Conservation (phyloP, 2,329 filamentous ascomycete species). For the Botrytis galanthina region DNA sequence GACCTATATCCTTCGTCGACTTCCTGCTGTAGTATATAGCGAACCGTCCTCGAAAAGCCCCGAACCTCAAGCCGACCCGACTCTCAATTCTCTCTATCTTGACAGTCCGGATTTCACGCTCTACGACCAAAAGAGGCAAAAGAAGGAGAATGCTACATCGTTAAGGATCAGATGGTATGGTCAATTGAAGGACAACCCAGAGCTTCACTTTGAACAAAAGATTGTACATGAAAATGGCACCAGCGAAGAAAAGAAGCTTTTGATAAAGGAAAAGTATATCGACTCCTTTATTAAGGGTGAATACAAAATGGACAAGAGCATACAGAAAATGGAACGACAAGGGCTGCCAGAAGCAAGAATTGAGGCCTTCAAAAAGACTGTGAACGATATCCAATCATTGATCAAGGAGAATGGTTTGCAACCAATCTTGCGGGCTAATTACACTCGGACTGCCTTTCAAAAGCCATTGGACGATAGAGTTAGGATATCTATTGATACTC, state of each 20-base stretch:
- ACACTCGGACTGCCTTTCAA: slow-evolving; percentile 92
- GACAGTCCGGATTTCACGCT: slow-evolving; percentile 83
- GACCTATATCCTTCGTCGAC: slow-evolving; percentile 85
- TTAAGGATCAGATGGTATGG: slow-evolving; percentile 90
- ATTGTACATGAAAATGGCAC: slow-evolving; percentile 71
- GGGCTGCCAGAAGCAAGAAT: slow-evolving; percentile 65
- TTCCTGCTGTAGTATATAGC: slow-evolving; percentile 92
- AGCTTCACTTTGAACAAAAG: slow-evolving; percentile 89
- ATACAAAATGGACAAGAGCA: slow-evolving; percentile 87
- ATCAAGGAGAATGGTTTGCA: slow-evolving; percentile 74
- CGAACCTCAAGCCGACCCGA: slow-evolving; percentile 77
- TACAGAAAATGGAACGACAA: slow-evolving; percentile 81
- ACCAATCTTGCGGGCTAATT: slow-evolving; percentile 87
- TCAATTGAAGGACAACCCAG: slow-evolving; percentile 72
- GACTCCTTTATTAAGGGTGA: slow-evolving; percentile 81
- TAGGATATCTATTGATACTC: slow-evolving; percentile 88
- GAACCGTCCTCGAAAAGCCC: slow-evolving; percentile 79
- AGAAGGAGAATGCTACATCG: slow-evolving; percentile 72
- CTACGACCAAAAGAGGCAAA: slow-evolving; percentile 81
- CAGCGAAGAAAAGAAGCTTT: slow-evolving; percentile 76
- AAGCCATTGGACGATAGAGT: slow-evolving; percentile 89
- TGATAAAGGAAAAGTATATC: slow-evolving; percentile 92
- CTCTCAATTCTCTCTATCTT: slow-evolving; percentile 94
- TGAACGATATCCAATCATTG: slow-evolving; percentile 75
- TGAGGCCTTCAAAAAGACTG: slow-evolving; percentile 66